Conservation (phyloP, 257 asterid genomes). For the Marsdenia floribunda region DNA sequence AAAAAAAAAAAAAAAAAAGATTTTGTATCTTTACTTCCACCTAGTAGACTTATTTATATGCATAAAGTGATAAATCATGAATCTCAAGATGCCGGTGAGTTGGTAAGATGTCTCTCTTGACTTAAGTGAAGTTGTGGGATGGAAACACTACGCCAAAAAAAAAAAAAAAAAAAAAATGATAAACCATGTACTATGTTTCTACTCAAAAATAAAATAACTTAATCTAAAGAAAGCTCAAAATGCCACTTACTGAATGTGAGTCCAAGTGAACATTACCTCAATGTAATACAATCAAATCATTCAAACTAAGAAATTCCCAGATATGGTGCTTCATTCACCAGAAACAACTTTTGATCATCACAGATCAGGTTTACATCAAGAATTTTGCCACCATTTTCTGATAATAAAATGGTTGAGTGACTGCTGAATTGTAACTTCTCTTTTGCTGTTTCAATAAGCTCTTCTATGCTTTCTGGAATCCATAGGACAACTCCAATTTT, state of each 20-base stretch:
- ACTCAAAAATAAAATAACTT: too few species aligned
- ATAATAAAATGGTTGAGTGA: conserved; percentile 25
- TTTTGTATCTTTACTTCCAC: too few species aligned
- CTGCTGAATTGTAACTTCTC: conserved; percentile 18
- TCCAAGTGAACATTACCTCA: background rate
- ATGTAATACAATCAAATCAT: background rate
- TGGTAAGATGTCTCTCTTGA: too few species aligned
- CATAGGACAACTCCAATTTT: conserved; percentile 30
- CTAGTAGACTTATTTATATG: too few species aligned
- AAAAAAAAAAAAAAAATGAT: too few species aligned
- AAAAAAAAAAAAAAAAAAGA: too few species aligned
- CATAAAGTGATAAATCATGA: too few species aligned
- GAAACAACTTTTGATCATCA: conserved; percentile 29
- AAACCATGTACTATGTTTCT: too few species aligned
- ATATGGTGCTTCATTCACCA: conserved; percentile 20
- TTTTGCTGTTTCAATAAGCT: conserved; percentile 31
- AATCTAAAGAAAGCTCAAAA: too few species aligned
- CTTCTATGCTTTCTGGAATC: conserved; percentile 38
- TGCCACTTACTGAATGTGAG: background rate
- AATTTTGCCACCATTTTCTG: conserved; percentile 38
- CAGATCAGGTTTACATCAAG: conserved; percentile 25
- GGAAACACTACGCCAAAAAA: too few species aligned
- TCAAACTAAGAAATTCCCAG: background rate
- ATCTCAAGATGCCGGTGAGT: too few species aligned
- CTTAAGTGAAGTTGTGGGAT: too few species aligned